These are phyloP conservation scores for Phytophthora multivora DNA, from an alignment of 352 stramenopile genomes.

Conservation along the genomic window DNA sequence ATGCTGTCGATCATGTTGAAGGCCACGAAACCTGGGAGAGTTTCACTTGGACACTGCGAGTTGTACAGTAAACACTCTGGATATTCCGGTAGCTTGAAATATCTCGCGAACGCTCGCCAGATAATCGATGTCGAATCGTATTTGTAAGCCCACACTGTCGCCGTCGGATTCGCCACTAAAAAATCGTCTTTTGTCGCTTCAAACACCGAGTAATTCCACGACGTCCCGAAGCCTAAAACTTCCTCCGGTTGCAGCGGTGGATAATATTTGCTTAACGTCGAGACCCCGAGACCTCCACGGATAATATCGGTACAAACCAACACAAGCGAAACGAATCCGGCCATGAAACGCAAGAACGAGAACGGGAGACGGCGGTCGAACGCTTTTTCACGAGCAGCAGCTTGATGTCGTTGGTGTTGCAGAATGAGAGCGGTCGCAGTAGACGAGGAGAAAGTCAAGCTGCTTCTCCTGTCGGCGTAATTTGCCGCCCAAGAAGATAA, in stretches of 20 bases:
- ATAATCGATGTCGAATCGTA: slow-evolving; percentile 41
- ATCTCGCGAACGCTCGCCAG: slow-evolving; percentile 31
- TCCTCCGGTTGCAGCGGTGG: slow-evolving; percentile 34
- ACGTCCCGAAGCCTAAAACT: slow-evolving; percentile 31
- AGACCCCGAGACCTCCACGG: slow-evolving; percentile 33
- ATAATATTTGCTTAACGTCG: slow-evolving; percentile 11
- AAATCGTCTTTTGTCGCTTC: slow-evolving; percentile 19
- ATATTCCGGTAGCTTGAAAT: slow-evolving; percentile 18
- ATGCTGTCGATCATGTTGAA: slow-evolving; percentile 44
- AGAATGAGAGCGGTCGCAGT: too few relatives aligned
- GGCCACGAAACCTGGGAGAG: slow-evolving; percentile 19
- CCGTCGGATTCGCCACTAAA: background rate
- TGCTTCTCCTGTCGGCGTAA: too few relatives aligned
- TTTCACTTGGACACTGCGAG: slow-evolving; percentile 3
- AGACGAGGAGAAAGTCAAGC: too few relatives aligned
- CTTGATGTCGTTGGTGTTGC: too few relatives aligned
- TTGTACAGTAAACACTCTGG: slow-evolving; percentile 38
- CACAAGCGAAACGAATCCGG: slow-evolving; percentile 28
- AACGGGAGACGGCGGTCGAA: slow-evolving; percentile 33
- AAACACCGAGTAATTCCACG: slow-evolving; percentile 40
- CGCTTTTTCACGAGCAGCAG: slow-evolving; percentile 15
- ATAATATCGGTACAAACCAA: slow-evolving; percentile 39
- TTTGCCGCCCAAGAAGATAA: too few relatives aligned
- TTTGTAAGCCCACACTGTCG: slow-evolving; percentile 43
- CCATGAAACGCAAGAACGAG: slow-evolving; percentile 25